These are phyloP conservation scores for Reutealis trisperma DNA, from an alignment of 345 rosid genomes.

Conservation along the genomic window DNA sequence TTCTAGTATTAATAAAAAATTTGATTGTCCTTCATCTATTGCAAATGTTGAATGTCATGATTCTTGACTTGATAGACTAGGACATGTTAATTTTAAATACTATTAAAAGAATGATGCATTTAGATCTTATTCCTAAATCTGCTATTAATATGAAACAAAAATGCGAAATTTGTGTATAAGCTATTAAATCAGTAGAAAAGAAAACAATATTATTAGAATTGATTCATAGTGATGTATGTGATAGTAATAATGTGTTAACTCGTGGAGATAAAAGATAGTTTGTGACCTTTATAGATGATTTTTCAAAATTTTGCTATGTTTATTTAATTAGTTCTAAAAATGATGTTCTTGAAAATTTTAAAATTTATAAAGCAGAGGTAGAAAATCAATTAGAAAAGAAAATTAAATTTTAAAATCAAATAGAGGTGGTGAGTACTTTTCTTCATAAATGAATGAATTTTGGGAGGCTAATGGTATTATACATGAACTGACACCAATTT, in stretches of 20 bases:
- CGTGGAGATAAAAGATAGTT: neutral
- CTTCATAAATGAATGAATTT: neutral
- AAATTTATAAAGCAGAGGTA: neutral
- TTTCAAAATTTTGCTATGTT: neutral
- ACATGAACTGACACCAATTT: neutral
- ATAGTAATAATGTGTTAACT: neutral
- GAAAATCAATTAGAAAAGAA: neutral
- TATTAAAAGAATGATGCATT: neutral
- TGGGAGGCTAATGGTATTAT: neutral
- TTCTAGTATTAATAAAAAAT: too few relatives aligned
- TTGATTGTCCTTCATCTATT: too few relatives aligned
- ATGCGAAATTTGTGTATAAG: constrained; percentile 5
- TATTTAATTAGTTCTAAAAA: neutral
- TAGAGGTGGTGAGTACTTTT: neutral
- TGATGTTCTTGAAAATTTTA: neutral
- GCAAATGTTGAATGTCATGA: too few relatives aligned
- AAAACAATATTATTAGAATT: neutral
- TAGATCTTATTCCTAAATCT: neutral
- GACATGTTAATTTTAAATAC: neutral
- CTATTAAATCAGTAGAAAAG: neutral
- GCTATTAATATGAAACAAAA: neutral
- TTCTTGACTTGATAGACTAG: neutral
- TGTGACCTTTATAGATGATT: neutral
- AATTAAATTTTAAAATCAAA: too few relatives aligned
- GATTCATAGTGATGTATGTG: too few relatives aligned